Conservation (phyloP, 2,329 filamentous ascomycete genomes). For the Pleoardoris graminearum region DNA sequence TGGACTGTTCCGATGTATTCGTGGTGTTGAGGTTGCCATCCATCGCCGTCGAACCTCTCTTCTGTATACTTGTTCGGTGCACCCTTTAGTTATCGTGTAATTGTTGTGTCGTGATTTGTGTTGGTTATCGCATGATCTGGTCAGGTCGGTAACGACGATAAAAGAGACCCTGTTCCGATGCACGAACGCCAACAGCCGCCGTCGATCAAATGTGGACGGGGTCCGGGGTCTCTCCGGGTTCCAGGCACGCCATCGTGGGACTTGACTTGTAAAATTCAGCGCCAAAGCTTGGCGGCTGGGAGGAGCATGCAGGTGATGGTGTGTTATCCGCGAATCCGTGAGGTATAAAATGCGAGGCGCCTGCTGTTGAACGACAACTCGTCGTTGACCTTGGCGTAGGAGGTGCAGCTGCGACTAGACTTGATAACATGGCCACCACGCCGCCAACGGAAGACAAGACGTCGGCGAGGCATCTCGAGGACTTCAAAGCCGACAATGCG, state of each 20-base stretch:
- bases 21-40: too few species aligned
- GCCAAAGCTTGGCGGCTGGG: not conserved
- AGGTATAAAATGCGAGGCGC: not conserved
- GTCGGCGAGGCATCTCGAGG: slow-evolving; percentile 29
- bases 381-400: not conserved
- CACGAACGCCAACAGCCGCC: not conserved
- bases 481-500: slow-evolving; percentile 30
- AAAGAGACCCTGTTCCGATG: not conserved
- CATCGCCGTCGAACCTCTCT: too few species aligned
- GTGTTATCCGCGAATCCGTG: not conserved
- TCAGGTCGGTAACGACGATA: too few species aligned
- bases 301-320: not conserved
- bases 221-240: not conserved
- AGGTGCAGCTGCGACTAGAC: not conserved
- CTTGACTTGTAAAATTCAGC: too few species aligned
- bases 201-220: not conserved
- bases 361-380: not conserved
- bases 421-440: slow-evolving; percentile 3
- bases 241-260: too few species aligned
- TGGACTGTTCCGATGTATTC: too few species aligned
- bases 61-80: too few species aligned
- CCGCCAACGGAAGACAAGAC: slow-evolving; percentile 21
- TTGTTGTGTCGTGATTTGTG: too few species aligned
- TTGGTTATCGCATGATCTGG: too few species aligned
- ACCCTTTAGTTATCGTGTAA: too few species aligned